These are phyloP conservation scores for Rhizodiscina lignyota DNA, from an alignment of 495 filamentous ascomycete genomes.

Conservation along the genomic window DNA sequence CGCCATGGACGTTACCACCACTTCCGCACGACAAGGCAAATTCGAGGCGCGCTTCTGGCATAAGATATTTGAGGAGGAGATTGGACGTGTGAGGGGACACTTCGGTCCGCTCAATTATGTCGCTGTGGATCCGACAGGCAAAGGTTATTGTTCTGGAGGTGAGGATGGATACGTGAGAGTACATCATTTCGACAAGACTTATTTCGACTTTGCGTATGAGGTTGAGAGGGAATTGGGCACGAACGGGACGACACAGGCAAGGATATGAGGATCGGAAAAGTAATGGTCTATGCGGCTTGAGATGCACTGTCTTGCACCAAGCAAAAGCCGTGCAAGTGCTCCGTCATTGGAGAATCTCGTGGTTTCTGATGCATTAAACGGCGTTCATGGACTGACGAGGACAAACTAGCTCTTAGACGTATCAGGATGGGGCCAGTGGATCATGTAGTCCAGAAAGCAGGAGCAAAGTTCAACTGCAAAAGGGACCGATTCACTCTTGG, in stretches of 20 bases:
- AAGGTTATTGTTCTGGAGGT: slow-evolving; percentile 81
- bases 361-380: too few species aligned
- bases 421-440: too few species aligned
- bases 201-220: slow-evolving; percentile 98
- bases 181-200: slow-evolving; percentile 94
- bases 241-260: background rate
- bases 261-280: too few species aligned
- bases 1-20: slow-evolving; percentile 98
- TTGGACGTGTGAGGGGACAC: slow-evolving; percentile 88
- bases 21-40: slow-evolving; percentile 82
- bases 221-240: slow-evolving; percentile 50
- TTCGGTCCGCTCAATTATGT: slow-evolving; percentile 90
- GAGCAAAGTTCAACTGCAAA: too few species aligned
- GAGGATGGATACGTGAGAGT: slow-evolving; percentile 98
- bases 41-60: slow-evolving; percentile 99
- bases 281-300: too few species aligned
- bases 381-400: too few species aligned
- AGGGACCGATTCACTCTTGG: too few species aligned
- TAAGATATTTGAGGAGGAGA: slow-evolving; percentile 97
- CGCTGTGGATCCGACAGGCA: slow-evolving; percentile 76
- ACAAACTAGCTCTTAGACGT: too few species aligned
- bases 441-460: too few species aligned
- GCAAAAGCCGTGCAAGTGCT: too few species aligned
- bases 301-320: too few species aligned
- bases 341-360: too few species aligned